A percentile compares a stretch with the other conserved stretches of the same genome.
phyloP scores from a whole-genome alignment of 805 yeast genomes.

The Torulaspora quercuum region DNA sequence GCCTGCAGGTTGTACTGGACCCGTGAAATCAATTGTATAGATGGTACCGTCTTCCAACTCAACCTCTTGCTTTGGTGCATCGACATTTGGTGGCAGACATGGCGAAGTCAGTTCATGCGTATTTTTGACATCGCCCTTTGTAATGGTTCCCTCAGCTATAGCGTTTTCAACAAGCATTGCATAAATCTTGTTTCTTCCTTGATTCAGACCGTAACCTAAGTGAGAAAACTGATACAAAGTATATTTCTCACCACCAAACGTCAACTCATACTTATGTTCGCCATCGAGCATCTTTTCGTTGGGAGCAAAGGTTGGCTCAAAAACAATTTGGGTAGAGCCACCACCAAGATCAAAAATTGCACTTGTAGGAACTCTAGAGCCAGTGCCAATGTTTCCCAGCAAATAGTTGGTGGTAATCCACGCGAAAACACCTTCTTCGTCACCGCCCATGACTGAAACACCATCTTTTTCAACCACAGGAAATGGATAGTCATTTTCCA shows the following conservation, averaged over 20 bases:
- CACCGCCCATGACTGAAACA: slow-evolving; percentile 89
- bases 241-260: slow-evolving; percentile 79
- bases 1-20: slow-evolving; percentile 61
- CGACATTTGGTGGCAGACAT: slow-evolving; percentile 78
- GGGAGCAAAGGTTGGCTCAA: slow-evolving; percentile 78
- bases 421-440: slow-evolving; percentile 96
- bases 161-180: slow-evolving; percentile 54
- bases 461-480: slow-evolving; percentile 87
- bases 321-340: slow-evolving; percentile 97
- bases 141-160: slow-evolving; percentile 41
- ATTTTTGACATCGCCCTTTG: slow-evolving; percentile 40
- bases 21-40: slow-evolving; percentile 59
- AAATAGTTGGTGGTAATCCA: slow-evolving; percentile 97
- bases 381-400: slow-evolving; percentile 85
- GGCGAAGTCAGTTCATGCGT: slow-evolving; percentile 62
- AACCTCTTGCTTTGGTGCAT: slow-evolving; percentile 59
- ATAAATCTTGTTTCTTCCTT: slow-evolving; percentile 84
- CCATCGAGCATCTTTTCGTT: slow-evolving; percentile 71
- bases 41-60: slow-evolving; percentile 46
- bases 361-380: slow-evolving; percentile 75
- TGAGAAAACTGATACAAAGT: slow-evolving; percentile 90
- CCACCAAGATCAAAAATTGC: slow-evolving; percentile 98
- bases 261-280: slow-evolving; percentile 77
- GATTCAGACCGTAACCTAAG: slow-evolving; percentile 92
- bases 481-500: slow-evolving; percentile 83